Evolutionary conservation across 2,329 filamentous ascomycete genomes (phyloP).

Genomic region (Epichloe aotearoae): DNA sequence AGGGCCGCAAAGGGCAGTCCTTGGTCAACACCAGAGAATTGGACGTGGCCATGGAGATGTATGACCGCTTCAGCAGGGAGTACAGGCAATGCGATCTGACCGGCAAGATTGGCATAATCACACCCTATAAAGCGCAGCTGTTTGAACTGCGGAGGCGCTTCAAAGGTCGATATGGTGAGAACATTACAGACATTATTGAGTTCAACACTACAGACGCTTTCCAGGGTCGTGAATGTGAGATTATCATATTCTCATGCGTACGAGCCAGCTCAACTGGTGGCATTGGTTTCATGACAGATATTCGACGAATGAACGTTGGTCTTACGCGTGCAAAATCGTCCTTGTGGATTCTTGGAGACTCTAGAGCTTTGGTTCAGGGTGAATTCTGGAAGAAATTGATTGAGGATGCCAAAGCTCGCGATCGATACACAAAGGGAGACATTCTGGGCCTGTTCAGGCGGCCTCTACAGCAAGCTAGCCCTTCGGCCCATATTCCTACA

Average conservation of each 20-base stretch:
- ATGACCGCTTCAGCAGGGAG: constrained; percentile 64
- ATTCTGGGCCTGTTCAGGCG: constrained; percentile 35
- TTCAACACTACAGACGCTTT: constrained; percentile 99
- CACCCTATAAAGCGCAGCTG: constrained; percentile 91
- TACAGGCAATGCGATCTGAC: constrained; percentile 56
- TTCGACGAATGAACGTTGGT: constrained; percentile 98
- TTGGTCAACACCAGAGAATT: constrained; percentile 82
- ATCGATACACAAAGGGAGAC: constrained; percentile 61
- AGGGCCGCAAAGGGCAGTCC: constrained; percentile 73
- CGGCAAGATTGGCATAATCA: constrained; percentile 91
- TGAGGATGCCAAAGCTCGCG: constrained; percentile 60
- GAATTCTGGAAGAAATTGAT: constrained; percentile 86
- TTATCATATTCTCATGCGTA: constrained; percentile 98
- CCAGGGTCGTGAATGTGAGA: constrained; percentile 89
- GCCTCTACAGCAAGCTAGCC: constrained; percentile 25
- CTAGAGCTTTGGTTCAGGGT: constrained; percentile 70
- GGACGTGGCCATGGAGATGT: constrained; percentile 74
- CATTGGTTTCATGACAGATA: constrained; percentile 96
- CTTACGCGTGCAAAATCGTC: constrained; percentile 93
- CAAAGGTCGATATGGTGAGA: constrained; percentile 54
- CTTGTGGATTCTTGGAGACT: constrained; percentile 91
- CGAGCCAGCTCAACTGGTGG: constrained; percentile 84
- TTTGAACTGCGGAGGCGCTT: constrained; percentile 69
- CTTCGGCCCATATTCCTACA: constrained; percentile 9
- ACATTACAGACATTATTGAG: constrained; percentile 67